Evolutionary conservation across 768 basidiomycete species (phyloP), one percentile per base, ranked within the genome.

Genomic region (Suillus subalutaceus): DNA sequence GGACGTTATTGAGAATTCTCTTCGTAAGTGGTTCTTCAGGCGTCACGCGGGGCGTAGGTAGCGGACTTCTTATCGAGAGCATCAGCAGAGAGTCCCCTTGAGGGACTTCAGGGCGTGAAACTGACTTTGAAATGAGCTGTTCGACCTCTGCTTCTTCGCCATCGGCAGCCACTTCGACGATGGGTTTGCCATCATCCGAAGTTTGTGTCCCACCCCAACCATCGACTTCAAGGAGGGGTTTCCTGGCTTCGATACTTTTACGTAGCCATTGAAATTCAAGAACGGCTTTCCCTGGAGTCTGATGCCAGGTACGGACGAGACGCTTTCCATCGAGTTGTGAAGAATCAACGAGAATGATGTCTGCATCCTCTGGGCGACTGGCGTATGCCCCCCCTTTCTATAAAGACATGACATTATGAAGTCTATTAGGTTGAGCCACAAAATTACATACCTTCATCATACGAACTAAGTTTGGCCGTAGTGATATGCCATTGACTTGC

Each of bases 21-120:
- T 69, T 73, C n/a, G 70, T 63, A 3, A 67, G 41, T 23, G 70
- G 65, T 46, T 80, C 80, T 15, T 81, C 77, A 18, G 88, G 88
- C 16, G 87, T 88, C 18, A 81, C 79, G 35, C 88, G 81, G 20
- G 89, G 89, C 4, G 88, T 90, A 40, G 88, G 88, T 63, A 90
- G 73, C 63, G 84, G 82, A 71, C 85, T 86, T 85, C 84, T 88
- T 84, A 74, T 72, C 58, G 69, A 62, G 32, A 30, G 50, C 16
- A 69, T 76, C 67, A 73, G 62, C 63, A 35, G 63, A 56, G 64
- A 30, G 66, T 61, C 68, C 64, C 55, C 63, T 43, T 63, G 40
- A 38, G 58, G 53, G 65, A 58, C 64, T 52, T 63, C 35, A 37
- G 58, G 53, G 65, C 59, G 56, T 61, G 41, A 30, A 58, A 81